Evolutionary conservation across 148 eudicot genomes (phyloP).

Genomic region (Polygonum aviculare): DNA sequence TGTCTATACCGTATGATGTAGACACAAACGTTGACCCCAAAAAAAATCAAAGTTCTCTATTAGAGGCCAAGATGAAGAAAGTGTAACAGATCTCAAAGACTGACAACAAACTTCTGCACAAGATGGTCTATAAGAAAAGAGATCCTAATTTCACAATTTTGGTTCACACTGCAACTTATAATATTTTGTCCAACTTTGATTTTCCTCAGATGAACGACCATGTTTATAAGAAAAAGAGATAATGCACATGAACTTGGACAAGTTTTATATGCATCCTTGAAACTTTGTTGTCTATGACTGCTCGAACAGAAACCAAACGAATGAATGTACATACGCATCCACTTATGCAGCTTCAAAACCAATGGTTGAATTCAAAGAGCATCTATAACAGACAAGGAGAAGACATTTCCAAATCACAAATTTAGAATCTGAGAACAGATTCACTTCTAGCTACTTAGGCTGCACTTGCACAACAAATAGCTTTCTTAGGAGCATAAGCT

Average conservation of each 20-base stretch:
- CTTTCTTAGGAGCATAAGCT: neutral
- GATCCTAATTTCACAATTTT: neutral
- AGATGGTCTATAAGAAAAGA: neutral
- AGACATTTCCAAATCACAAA: too few relatives aligned
- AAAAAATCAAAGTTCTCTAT: neutral
- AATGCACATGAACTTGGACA: neutral
- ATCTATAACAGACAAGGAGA: neutral
- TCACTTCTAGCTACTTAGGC: neutral
- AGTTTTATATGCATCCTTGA: neutral
- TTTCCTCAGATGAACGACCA: neutral
- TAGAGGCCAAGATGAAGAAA: neutral
- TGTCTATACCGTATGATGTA: neutral
- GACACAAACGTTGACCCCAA: neutral
- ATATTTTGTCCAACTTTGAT: neutral
- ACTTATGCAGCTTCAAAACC: neutral
- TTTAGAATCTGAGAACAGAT: too few relatives aligned
- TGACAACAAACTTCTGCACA: neutral
- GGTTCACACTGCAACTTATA: neutral
- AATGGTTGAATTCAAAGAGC: neutral
- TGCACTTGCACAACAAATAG: neutral
- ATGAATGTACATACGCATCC: neutral
- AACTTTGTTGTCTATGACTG: neutral
- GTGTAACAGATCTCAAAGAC: constrained; percentile 2
- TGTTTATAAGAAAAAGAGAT: neutral
- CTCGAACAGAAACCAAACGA: neutral